These are phyloP conservation scores for Lichina pygmaea DNA, from an alignment of 495 filamentous ascomycete genomes.

Conservation along the genomic window DNA sequence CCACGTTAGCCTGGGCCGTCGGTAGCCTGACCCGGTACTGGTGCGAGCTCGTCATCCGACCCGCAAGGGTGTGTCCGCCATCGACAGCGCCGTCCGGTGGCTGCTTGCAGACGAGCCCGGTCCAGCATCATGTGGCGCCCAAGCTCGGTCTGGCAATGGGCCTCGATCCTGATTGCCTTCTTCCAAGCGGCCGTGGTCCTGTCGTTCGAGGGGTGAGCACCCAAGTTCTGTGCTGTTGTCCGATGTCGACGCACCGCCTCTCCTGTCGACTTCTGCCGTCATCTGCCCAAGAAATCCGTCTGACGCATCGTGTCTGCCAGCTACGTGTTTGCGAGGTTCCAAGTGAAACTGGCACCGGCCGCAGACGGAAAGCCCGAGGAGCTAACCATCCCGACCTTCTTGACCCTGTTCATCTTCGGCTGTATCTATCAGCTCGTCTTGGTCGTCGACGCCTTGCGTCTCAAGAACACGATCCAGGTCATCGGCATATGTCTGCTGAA, in stretches of 20 bases:
- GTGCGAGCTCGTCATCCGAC: too few relatives aligned
- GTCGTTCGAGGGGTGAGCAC: constrained; percentile 63
- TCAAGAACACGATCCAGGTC: constrained; percentile 97
- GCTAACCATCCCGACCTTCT: constrained; percentile 16
- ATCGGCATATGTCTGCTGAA: constrained; percentile 90
- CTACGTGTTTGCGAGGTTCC: constrained; percentile 46
- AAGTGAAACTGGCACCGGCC: constrained; percentile 13
- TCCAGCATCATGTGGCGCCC: constrained; percentile 36
- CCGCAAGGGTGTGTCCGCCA: too few relatives aligned
- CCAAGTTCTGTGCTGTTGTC: neutral
- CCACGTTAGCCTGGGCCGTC: too few relatives aligned
- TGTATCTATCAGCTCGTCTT: constrained; percentile 76
- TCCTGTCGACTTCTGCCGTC: too few relatives aligned
- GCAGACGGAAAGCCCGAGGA: constrained; percentile 8
- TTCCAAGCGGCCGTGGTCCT: constrained; percentile 56
- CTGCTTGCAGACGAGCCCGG: constrained; percentile 7
- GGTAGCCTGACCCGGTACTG: too few relatives aligned
- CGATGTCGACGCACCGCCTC: neutral
- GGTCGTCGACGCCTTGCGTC: constrained; percentile 72
- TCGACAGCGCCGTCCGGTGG: constrained; percentile 1
- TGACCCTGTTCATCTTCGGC: constrained; percentile 91
- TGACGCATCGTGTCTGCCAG: constrained; percentile 19
- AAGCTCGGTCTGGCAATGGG: constrained; percentile 65
- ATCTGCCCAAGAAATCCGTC: too few relatives aligned
- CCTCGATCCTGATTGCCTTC: constrained; percentile 46